phyloP scores from a whole-genome alignment of 2,329 filamentous ascomycete species.

The Alternaria novae-zelandiae region DNA sequence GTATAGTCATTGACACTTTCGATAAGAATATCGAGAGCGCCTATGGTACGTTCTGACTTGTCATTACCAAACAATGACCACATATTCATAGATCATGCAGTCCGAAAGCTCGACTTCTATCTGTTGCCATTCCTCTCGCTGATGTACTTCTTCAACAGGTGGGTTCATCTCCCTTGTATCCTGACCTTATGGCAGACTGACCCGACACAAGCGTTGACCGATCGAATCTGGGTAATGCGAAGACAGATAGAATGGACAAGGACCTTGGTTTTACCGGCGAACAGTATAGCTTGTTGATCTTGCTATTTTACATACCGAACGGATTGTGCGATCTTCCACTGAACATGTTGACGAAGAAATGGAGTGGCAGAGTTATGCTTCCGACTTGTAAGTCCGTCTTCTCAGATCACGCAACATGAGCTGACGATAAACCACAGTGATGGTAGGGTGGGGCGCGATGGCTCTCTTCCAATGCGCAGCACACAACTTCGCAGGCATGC shows the following conservation, averaged over 20 bases:
- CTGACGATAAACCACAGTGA: slow-evolving; percentile 32
- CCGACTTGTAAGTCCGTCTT: slow-evolving; percentile 32
- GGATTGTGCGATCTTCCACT: slow-evolving; percentile 58
- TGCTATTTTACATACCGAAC: slow-evolving; percentile 61
- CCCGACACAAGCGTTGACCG: slow-evolving; percentile 48
- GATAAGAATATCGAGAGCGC: neutral
- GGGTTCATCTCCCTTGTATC: neutral
- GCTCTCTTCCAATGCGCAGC: slow-evolving; percentile 58
- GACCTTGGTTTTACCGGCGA: slow-evolving; percentile 54
- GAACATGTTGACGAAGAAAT: slow-evolving; percentile 57
- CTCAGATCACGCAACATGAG: slow-evolving; percentile 1
- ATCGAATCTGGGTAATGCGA: slow-evolving; percentile 59
- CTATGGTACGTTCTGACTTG: neutral
- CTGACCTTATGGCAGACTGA: slow-evolving; percentile 38
- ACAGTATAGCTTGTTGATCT: slow-evolving; percentile 53
- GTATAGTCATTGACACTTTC: neutral
- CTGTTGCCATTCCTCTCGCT: neutral
- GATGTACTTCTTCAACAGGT: neutral
- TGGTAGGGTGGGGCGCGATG: slow-evolving; percentile 58
- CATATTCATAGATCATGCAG: neutral
- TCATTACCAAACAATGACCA: neutral
- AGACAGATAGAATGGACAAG: slow-evolving; percentile 57
- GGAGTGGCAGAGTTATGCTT: slow-evolving; percentile 53
- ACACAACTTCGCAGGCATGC: slow-evolving; percentile 56
- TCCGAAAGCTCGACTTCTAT: neutral